Percentiles rank a stretch among this genome's conserved stretches.
These are phyloP conservation scores for Fusarium compactum DNA, from an alignment of 2,329 filamentous ascomycete species.

Conservation along the genomic window DNA sequence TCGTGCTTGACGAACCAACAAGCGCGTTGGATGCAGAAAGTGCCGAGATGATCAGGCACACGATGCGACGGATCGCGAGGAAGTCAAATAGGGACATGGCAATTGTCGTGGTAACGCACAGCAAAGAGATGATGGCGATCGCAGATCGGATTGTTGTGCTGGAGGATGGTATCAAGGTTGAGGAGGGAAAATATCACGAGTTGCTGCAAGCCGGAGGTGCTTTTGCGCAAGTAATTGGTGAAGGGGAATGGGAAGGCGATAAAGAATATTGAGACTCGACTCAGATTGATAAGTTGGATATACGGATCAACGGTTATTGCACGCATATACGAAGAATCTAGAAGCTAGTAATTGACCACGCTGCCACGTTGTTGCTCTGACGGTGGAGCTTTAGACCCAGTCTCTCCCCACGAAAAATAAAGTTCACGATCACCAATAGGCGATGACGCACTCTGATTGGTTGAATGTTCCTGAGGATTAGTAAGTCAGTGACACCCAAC, in stretches of 20 bases:
- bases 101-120: slow-evolving; percentile 86
- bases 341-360: neutral
- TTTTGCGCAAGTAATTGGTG: slow-evolving; percentile 62
- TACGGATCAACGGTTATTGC: slow-evolving; percentile 7
- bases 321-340: neutral
- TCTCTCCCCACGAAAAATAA: slow-evolving; percentile 10
- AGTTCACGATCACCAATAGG: neutral
- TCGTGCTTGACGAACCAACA: slow-evolving; percentile 90
- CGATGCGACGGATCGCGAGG: slow-evolving; percentile 67
- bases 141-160: slow-evolving; percentile 80
- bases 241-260: slow-evolving; percentile 36
- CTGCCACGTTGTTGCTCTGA: neutral
- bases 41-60: slow-evolving; percentile 72
- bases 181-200: slow-evolving; percentile 74
- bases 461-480: slow-evolving; percentile 1
- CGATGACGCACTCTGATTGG: neutral
- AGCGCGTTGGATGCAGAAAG: slow-evolving; percentile 80
- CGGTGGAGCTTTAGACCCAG: slow-evolving; percentile 11
- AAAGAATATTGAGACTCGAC: slow-evolving; percentile 4
- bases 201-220: slow-evolving; percentile 61
- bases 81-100: slow-evolving; percentile 63
- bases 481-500: slow-evolving; percentile 8
- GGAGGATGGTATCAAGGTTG: slow-evolving; percentile 73
- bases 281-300: neutral
- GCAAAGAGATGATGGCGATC: slow-evolving; percentile 85